Evolutionary conservation across 2,329 filamentous ascomycete genomes (phyloP).

Genomic region (Cladosporium sp.): DNA sequence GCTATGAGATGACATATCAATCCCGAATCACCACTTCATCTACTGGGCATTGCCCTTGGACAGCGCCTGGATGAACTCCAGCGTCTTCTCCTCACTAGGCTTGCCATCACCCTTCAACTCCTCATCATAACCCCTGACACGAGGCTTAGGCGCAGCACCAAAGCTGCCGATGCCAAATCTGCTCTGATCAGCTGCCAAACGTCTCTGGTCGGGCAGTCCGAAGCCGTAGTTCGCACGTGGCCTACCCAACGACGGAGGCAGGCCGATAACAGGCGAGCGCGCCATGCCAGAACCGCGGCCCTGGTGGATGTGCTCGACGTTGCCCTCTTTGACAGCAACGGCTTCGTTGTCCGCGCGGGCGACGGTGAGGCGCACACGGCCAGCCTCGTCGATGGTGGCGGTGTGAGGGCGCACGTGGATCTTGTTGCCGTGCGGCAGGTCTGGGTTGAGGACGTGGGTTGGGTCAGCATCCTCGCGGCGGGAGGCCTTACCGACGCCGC

Average conservation of each 20-base stretch:
- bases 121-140: slow-evolving; percentile 24
- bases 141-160: slow-evolving; percentile 2
- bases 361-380: slow-evolving; percentile 38
- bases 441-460: slow-evolving; percentile 36
- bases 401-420: slow-evolving; percentile 47
- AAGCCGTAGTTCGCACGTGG: slow-evolving; percentile 24
- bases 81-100: neutral
- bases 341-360: slow-evolving; percentile 28
- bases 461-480: slow-evolving; percentile 19
- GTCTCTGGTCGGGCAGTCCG: slow-evolving; percentile 23
- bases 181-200: neutral
- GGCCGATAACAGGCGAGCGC: slow-evolving; percentile 1
- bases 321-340: slow-evolving; percentile 27
- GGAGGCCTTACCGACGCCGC: slow-evolving; percentile 37
- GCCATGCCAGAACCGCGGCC: slow-evolving; percentile 4
- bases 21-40: neutral
- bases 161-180: neutral
- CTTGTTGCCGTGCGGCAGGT: slow-evolving; percentile 49
- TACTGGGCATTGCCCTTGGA: neutral
- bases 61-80: slow-evolving; percentile 6
- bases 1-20: neutral
- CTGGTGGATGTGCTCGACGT: slow-evolving; percentile 24
- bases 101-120: slow-evolving; percentile 8
- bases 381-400: slow-evolving; percentile 43
- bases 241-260: slow-evolving; percentile 15